A percentile compares a stretch with the other conserved stretches of the same genome.
Evolutionary conservation across 192 early-diverging fungal genomes (phyloP).

Genomic region (Paraglomus brasilianum): DNA sequence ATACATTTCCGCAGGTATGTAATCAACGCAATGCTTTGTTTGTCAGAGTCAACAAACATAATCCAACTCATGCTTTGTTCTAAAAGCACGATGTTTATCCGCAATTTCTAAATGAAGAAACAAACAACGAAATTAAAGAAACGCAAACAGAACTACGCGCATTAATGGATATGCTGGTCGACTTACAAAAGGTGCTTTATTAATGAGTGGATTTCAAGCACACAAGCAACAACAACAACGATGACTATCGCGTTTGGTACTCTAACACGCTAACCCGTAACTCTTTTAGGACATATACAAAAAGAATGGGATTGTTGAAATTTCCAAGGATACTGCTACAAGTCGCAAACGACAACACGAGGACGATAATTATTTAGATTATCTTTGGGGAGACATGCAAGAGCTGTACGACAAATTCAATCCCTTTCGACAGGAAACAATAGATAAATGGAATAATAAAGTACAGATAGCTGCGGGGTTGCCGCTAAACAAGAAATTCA

Average conservation of each 20-base stretch:
- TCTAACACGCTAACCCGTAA: constrained; percentile 30
- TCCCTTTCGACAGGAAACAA: constrained; percentile 78
- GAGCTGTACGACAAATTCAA: constrained; percentile 64
- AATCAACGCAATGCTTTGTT: constrained; percentile 36
- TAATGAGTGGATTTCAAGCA: not conserved
- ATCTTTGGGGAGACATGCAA: constrained; percentile 59
- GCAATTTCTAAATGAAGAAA: constrained; percentile 22
- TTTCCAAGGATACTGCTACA: constrained; percentile 27
- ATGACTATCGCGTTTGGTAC: constrained; percentile 34
- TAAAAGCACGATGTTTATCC: constrained; percentile 30
- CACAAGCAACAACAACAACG: constrained; percentile 25
- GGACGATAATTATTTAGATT: constrained; percentile 48
- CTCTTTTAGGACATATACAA: constrained; percentile 40
- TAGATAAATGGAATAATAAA: constrained; percentile 95
- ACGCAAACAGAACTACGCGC: constrained; percentile 35
- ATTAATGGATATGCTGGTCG: constrained; percentile 44
- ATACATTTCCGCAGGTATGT: constrained; percentile 71
- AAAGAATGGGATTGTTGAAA: constrained; percentile 40
- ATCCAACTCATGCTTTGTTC: constrained; percentile 32
- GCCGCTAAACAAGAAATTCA: constrained; percentile 87
- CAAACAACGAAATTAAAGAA: constrained; percentile 33
- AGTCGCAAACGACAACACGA: constrained; percentile 48
- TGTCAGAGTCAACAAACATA: constrained; percentile 36
- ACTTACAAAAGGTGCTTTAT: constrained; percentile 33
- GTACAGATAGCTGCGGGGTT: constrained; percentile 71